Evolutionary conservation across 2,329 filamentous ascomycete species (phyloP), one percentile per base, ranked within the genome.

Genomic region (Xylariaceae sp.): DNA sequence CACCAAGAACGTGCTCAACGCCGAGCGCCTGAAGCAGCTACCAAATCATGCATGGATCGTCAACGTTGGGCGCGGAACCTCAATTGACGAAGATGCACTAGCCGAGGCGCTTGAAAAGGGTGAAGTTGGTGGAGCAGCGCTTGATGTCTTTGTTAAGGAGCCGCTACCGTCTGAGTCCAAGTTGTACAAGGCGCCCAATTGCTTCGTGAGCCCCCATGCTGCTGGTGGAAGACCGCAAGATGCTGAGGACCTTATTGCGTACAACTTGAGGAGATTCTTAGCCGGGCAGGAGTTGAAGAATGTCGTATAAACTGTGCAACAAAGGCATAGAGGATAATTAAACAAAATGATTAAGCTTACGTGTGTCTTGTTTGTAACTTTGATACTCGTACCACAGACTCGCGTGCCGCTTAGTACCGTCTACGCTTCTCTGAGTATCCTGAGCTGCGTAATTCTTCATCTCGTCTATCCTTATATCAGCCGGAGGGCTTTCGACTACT

Each of bases 161-260:
- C 74, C 68, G 19, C 48, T 69, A 41, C 66, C 73, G 3, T 66
- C 62, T 47, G 61, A 61, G 22, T 77, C 73, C 56, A 65, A 65
- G 51, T 64, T 83, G 45, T 83, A 76, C 71, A 75, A 73, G 65
- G 71, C 76, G n/a, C 73, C 71, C 42, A 82, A 82, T 57, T 58
- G 73, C 33, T 66, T 83, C 31, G 66, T 84, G 19, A 81, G 77
- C 47, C 81, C 81, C 0, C 81, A 84, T 56, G 79, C 81, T 1
- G 82, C 81, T 0, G 82, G 82, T 2, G 82, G 82, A 0, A 66
- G 84, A 53, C 84, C 84, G 5, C 81, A 84, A 67, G 82, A 77
- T 4, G 73, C 78, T 0, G 82, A 86, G 71, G 73, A 60, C 6
- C 67, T 87, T 62, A 83, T 86, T 55, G 77, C 79, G 39, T 75